These are phyloP conservation scores for Oidiodendron maius DNA, from an alignment of 495 filamentous ascomycete species.

Conservation along the genomic window DNA sequence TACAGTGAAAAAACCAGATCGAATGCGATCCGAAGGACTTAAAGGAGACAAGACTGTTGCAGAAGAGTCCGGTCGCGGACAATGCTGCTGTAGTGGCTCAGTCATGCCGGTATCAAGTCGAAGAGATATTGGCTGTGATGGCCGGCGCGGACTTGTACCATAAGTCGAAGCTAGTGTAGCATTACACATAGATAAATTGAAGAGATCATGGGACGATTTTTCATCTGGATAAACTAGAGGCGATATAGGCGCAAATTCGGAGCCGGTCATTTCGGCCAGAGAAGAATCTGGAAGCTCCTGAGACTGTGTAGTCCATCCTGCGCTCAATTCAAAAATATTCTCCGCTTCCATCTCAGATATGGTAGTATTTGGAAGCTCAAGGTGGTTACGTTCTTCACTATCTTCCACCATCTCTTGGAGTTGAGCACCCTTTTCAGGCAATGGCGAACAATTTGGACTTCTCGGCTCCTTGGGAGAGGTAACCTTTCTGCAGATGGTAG, in stretches of 20 bases:
- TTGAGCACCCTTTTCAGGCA: too few species aligned
- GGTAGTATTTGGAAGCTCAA: conserved; percentile 15
- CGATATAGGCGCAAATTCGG: neutral
- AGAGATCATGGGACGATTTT: neutral
- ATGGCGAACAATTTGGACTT: neutral
- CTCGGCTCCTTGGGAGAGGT: neutral
- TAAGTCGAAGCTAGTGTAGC: too few species aligned
- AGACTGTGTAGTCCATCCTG: neutral
- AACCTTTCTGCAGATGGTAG: neutral
- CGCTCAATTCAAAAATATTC: conserved; percentile 6
- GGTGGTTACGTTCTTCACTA: neutral
- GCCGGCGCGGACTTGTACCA: too few species aligned
- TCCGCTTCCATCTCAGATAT: conserved; percentile 18
- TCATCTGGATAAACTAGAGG: neutral
- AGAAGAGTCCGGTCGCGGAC: neutral
- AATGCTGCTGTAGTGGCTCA: neutral
- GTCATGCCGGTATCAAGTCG: neutral
- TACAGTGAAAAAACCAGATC: conserved; percentile 5
- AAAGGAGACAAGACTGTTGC: conserved; percentile 16
- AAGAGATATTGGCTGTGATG: too few species aligned
- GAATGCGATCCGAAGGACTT: conserved; percentile 6
- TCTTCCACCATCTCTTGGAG: conserved; percentile 8
- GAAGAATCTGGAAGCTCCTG: neutral
- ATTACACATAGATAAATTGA: too few species aligned
- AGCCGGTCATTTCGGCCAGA: neutral